Base-by-base conservation (phyloP, 2,329 filamentous ascomycete genomes). In the Neophaeococcomyces mojaviensis region DNA sequence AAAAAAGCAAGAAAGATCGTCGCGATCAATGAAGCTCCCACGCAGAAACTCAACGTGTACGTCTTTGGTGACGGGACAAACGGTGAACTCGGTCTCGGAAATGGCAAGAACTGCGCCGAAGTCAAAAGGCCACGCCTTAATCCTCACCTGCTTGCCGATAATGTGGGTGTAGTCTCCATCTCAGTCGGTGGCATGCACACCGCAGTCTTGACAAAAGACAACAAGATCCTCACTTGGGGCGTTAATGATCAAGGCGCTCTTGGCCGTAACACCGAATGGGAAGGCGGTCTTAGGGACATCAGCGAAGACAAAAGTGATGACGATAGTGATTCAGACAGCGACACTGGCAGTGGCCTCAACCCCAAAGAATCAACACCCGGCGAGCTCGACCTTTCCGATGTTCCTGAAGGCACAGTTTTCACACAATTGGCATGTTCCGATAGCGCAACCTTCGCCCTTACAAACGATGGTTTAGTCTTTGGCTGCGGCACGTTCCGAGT, bases 211-310 rank as follows among this genome's bases (percentile, higher is more conserved):
- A 90, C 86, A 36, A 74, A 79, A 49, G 82, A 89, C 63, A 86
- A 88, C 69, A 81, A 78, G 66, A 84, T 92, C 54, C 67, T 88
- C 44, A 89, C 85, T n/a, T 94, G 86, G 87, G 87, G 87, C 44
- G 86, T 90, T 55, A 92, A 92, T 61, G 86, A 90, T 59, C 79
- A 88, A 58, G 82, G 82, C 51, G 84, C 86, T 6, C 74, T 92
- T 16, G 87, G 86, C 35, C 76, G 87, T 58, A 77, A 86, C 59
- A 88, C 84, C 3, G 69, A 68, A 9, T 81, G 78, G 72, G 58
- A 59, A 8, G 59, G 59, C 33, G 59, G 59, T 30, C 41, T 59
- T 38, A 57, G 48, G 34, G 61, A 59, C 35, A 56, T 61, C 22
- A 60, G 63, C 41, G 59, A 57, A 15, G 50, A 56, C 71, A 52